Base-by-base conservation (phyloP, 179 eudicot genomes). In the Vitellaria paradoxa region DNA sequence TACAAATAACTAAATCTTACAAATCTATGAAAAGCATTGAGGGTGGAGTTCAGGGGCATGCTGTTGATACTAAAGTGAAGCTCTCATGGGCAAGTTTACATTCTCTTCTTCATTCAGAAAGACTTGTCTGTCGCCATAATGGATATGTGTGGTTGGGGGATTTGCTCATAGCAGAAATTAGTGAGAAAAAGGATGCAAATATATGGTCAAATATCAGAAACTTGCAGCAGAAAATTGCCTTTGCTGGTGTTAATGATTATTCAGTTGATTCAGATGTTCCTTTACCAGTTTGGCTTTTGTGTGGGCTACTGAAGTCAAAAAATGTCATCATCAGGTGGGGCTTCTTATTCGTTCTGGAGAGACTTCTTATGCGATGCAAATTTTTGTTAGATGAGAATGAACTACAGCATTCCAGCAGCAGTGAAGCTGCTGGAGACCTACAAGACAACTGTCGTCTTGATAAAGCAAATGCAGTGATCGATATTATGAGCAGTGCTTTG, bases 101-200 rank as follows among this genome's bases (percentile, higher is more conserved):
- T 85, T 96, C 99, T 80, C 98, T 96, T 86, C 91, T 96, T 78
- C 99, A 96, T 87, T 96, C 99, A 65, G 96, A 93, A 81, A 84
- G 97, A 79, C 77, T 81, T 57, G 84, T 88, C 37, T 91, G 89
- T 81, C 99, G 99, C 65, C 92, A 90, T 74, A 87, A 96, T 84
- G 99, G 99, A 49, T 96, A 92, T 77, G 85, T 92, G 75, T 96
- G 98, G 99, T 82, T 96, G 84, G 98, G 98, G 72, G 97, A 96
- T 82, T 78, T 96, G 87, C 93, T 96, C 76, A 80, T 92, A 59
- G 88, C 90, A 74, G 98, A 96, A 87, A 88, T 96, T 59, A 89
- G 91, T 49, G 90, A 89, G 68, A 92, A 86, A 73, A 82, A 82
- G 42, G 90, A 87, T 82, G 76, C 82, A 75, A 78, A 77, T 80